phyloP scores from a whole-genome alignment of 2,329 filamentous ascomycete species.

The Colletotrichum sp. region DNA sequence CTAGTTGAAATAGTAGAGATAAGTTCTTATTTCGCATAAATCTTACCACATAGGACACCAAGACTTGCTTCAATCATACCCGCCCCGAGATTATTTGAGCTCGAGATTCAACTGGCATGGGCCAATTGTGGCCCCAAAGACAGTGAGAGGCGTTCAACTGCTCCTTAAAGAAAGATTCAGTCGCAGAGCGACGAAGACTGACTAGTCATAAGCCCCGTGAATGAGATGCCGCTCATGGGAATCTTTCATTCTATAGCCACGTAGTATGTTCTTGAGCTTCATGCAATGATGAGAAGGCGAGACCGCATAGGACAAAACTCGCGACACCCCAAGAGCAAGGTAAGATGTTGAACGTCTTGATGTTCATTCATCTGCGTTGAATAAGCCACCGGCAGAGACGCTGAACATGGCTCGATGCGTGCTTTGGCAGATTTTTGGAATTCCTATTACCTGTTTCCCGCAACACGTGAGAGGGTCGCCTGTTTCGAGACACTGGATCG shows the following conservation, averaged over 20 bases:
- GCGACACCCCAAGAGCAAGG: background rate
- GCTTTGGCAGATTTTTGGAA: background rate
- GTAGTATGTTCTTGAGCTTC: no score
- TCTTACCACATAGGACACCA: no score
- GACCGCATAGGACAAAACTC: background rate
- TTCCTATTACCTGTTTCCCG: background rate
- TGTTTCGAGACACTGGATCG: background rate
- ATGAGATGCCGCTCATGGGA: background rate
- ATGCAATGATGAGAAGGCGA: background rate
- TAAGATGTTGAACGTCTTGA: accelerated
- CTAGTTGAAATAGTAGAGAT: no score
- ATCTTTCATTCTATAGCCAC: no score
- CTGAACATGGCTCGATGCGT: background rate
- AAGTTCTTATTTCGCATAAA: accelerated
- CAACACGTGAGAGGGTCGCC: no score
- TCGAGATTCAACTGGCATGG: background rate
- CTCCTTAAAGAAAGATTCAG: no score
- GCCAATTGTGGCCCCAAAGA: background rate
- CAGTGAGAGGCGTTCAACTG: no score
- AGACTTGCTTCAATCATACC: no score
- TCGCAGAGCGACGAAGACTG: no score
- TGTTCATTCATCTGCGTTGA: background rate
- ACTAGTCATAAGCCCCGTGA: accelerated
- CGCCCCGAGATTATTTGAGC: no score
- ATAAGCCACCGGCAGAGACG: background rate